A percentile compares a stretch with the other conserved stretches of the same genome.
These are phyloP conservation scores for Clitoria ternatea DNA, from an alignment of 306 rosid genomes.

Conservation along the genomic window DNA sequence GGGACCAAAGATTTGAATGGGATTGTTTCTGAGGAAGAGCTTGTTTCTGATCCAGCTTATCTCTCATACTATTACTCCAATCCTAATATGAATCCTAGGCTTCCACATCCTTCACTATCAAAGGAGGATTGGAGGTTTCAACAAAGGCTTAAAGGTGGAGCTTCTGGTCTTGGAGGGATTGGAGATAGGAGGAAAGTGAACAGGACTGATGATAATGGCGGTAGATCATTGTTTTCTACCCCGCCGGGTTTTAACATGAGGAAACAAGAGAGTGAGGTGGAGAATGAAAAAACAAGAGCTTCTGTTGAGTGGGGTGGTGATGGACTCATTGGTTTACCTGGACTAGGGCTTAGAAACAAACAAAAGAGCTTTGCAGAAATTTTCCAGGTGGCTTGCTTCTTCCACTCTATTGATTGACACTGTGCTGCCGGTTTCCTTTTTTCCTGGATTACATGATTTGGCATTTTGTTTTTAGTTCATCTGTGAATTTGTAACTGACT, in stretches of 20 bases:
- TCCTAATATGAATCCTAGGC: constrained; percentile 81
- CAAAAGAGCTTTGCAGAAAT: constrained; percentile 89
- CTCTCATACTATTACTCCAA: constrained; percentile 67
- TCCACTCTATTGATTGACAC: neutral
- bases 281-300: constrained; percentile 46
- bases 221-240: constrained; percentile 55
- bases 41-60: constrained; percentile 94
- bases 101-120: constrained; percentile 83
- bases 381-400: constrained; percentile 69
- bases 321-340: constrained; percentile 80
- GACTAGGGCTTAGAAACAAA: constrained; percentile 77
- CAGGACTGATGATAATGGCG: constrained; percentile 50
- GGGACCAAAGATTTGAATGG: constrained; percentile 56
- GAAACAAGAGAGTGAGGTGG: constrained; percentile 56
- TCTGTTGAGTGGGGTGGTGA: constrained; percentile 72
- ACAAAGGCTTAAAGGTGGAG: constrained; percentile 71
- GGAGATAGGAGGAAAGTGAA: constrained; percentile 76
- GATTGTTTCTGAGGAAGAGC: constrained; percentile 72
- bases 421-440: neutral
- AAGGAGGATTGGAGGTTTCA: constrained; percentile 88
- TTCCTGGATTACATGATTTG: neutral
- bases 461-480: neutral
- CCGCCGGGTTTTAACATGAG: constrained; percentile 73
- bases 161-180: constrained; percentile 69
- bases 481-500: neutral